phyloP scores from a whole-genome alignment of 2,329 filamentous ascomycete species.

The Verticillium nonalfalfae region DNA sequence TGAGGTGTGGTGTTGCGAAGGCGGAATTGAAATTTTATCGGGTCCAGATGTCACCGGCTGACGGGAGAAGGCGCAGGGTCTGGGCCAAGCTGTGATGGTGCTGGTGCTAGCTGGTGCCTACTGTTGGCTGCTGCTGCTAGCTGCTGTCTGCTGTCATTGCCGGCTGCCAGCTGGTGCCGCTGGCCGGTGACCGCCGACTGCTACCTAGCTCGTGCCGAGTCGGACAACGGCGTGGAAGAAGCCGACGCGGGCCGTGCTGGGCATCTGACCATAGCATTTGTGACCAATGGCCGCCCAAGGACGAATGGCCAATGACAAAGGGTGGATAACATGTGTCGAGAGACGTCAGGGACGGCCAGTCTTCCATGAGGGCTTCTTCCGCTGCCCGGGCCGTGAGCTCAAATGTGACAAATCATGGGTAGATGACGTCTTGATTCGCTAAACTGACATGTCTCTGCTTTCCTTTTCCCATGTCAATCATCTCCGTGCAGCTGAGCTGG shows the following conservation, averaged over 20 bases:
- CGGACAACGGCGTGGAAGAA: background rate
- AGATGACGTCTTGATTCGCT: background rate
- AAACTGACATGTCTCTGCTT: background rate
- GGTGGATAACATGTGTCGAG: background rate
- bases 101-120: too few species aligned
- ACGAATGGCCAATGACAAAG: background rate
- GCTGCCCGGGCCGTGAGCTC: background rate
- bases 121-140: too few species aligned
- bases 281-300: background rate
- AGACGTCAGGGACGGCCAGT: background rate
- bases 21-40: conserved; percentile 12
- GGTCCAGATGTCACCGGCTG: background rate
- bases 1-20: background rate
- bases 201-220: background rate
- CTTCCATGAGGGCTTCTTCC: background rate
- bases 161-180: background rate
- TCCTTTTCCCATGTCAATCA: background rate
- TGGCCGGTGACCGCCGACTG: too few species aligned
- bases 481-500: background rate
- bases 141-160: too few species aligned
- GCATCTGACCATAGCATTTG: background rate
- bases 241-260: background rate
- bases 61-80: background rate
- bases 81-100: too few species aligned
- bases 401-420: background rate